Base-by-base conservation (phyloP, 2,329 filamentous ascomycete species). In the Claviceps pazoutovae region DNA sequence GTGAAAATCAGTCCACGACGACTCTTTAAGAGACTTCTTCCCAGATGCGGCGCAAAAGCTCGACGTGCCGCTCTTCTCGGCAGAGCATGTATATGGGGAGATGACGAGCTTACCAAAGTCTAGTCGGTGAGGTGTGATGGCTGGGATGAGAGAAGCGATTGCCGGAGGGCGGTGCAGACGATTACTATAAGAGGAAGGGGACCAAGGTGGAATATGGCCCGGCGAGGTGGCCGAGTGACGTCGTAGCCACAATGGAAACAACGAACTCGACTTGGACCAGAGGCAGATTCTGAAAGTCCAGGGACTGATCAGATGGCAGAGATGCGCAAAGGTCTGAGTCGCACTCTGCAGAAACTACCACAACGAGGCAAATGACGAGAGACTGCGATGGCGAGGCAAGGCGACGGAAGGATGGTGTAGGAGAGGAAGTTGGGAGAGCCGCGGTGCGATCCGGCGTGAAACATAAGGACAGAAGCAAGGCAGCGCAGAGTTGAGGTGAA, bases 341-440 rank as follows among this genome's bases (percentile, higher is more conserved):
- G 37, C 38, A 21, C 50, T 37, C 13, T 48, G 23, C n/a, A 3
- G 13, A 8, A 36, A 26, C 8, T 17, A 13, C 38, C 23, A 16
- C 36, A 11, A n/a, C 2, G 8, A 48, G 30, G 41, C 41, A 44
- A 21, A 37, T 43, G 51, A 38, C 14, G 43, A 43, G 49, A 54
- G 44, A 46, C 16, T 37, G 48, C 34, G 52, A 47, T 38, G 41
- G 41, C 9, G 13, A 42, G 39, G 39, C 5, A 21, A 43, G 39
- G 37, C 13, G n/a, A 39, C 14, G 37, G 37, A 49, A 49, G 44
- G 51, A 59, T 55, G 56, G 49, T 53, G 56, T 56, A 51, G 51
- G 55, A 49, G 51, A 53, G 56, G 26, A 51, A 52, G 51, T 54
- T 53, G 53, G 53, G 49, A 48, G 49, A 48, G 45, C n/a, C 49